Evolutionary conservation across 495 filamentous ascomycete species (phyloP).

Genomic region (Neurospora tetraspora): DNA sequence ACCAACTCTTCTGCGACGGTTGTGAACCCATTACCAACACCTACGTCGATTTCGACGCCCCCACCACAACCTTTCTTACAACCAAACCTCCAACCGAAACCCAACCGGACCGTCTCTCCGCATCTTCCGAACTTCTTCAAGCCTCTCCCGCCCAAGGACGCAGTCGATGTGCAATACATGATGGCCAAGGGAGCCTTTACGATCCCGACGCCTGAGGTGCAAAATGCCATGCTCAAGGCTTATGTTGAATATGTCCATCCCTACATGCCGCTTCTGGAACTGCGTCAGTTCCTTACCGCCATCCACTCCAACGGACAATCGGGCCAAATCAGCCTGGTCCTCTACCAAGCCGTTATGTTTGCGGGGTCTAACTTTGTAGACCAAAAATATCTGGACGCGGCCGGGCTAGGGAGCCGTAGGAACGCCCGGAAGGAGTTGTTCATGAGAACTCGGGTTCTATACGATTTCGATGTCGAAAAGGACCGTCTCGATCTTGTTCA

Average conservation of each 20-base stretch:
- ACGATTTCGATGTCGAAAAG: constrained; percentile 80
- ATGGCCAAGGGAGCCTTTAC: constrained; percentile 64
- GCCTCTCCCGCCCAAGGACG: constrained; percentile 55
- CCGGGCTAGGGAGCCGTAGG: constrained; percentile 61
- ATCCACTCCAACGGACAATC: constrained; percentile 55
- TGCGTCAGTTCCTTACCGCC: constrained; percentile 59
- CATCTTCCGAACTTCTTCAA: constrained; percentile 62
- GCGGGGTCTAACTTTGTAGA: constrained; percentile 69
- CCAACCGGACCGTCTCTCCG: constrained; percentile 14
- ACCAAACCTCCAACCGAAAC: neutral
- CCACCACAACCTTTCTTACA: neutral
- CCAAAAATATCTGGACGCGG: constrained; percentile 53
- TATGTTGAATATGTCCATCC: constrained; percentile 81
- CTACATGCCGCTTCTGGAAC: constrained; percentile 78
- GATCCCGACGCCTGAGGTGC: constrained; percentile 53
- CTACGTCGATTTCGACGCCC: neutral
- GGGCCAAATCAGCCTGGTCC: constrained; percentile 61
- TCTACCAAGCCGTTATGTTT: constrained; percentile 80
- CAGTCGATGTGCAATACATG: constrained; percentile 63
- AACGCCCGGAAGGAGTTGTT: constrained; percentile 71
- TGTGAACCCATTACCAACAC: neutral
- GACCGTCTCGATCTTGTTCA: constrained; percentile 78
- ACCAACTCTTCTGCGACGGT: constrained; percentile 17
- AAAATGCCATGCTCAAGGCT: constrained; percentile 62
- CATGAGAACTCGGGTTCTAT: constrained; percentile 68